phyloP scores from a whole-genome alignment of 352 stramenopile genomes.

The Pythium myriotylum region DNA sequence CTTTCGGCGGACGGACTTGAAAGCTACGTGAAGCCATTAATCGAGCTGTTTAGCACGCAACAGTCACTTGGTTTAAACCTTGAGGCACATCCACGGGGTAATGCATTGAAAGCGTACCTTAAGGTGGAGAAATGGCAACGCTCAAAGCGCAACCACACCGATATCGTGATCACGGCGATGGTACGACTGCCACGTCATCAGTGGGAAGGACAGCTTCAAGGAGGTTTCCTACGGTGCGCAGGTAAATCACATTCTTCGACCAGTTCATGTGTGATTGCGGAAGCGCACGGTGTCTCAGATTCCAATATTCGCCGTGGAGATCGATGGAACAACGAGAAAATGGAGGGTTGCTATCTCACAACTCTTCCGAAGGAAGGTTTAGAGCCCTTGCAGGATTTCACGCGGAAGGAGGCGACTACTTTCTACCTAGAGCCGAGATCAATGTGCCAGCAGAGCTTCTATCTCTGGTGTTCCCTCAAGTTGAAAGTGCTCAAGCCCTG shows the following conservation, averaged over 20 bases:
- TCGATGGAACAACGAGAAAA: conserved; percentile 6
- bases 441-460: not conserved
- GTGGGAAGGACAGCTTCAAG: conserved; percentile 4
- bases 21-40: conserved; percentile 15
- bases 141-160: not conserved
- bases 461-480: not conserved
- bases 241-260: conserved; percentile 1
- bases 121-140: conserved; percentile 1
- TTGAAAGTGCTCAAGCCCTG: not conserved
- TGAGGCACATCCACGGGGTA: not conserved
- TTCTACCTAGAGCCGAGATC: not conserved
- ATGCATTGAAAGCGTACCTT: conserved; percentile 5
- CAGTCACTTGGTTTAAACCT: not conserved
- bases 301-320: not conserved
- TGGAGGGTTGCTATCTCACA: conserved; percentile 3
- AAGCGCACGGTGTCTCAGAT: not conserved
- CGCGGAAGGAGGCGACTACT: conserved; percentile 1
- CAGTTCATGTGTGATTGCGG: conserved; percentile 3
- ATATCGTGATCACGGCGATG: conserved; percentile 10
- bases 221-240: not conserved
- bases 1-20: conserved; percentile 13
- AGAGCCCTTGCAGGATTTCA: conserved; percentile 1
- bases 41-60: conserved; percentile 13
- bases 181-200: not conserved
- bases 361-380: not conserved